Conservation (phyloP, 306 rosid species). For the Echinosophora koreensis region DNA sequence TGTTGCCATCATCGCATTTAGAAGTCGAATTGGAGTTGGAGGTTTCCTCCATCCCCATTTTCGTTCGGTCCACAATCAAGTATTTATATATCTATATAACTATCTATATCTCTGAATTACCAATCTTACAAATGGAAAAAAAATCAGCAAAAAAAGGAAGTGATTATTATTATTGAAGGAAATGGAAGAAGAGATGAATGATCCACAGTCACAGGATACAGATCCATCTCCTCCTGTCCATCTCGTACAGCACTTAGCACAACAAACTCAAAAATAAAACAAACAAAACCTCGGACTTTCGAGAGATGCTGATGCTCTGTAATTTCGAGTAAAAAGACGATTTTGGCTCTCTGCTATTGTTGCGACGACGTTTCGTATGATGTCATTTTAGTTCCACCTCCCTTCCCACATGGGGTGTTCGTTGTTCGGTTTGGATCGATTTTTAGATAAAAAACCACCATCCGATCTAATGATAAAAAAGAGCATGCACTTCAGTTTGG, state of each 20-base stretch:
- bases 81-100: no score
- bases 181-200: not conserved
- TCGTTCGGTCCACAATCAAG: not conserved
- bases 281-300: not conserved
- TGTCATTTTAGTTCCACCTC: not conserved
- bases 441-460: no score
- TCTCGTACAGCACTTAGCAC: conserved; percentile 5
- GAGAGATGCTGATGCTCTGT: not conserved
- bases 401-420: no score
- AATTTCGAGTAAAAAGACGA: not conserved
- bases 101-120: not conserved
- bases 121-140: conserved; percentile 36
- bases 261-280: not conserved
- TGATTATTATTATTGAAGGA: not conserved
- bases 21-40: conserved; percentile 56
- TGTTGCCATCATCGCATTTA: conserved; percentile 34
- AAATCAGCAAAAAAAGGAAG: conserved; percentile 12
- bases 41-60: conserved; percentile 69
- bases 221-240: conserved; percentile 53
- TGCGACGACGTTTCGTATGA: not conserved
- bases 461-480: no score
- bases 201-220: not conserved
- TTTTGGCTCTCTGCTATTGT: not conserved
- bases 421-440: no score
- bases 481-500: no score